phyloP scores from a whole-genome alignment of 2,329 filamentous ascomycete genomes.

The Hortaea werneckii region DNA sequence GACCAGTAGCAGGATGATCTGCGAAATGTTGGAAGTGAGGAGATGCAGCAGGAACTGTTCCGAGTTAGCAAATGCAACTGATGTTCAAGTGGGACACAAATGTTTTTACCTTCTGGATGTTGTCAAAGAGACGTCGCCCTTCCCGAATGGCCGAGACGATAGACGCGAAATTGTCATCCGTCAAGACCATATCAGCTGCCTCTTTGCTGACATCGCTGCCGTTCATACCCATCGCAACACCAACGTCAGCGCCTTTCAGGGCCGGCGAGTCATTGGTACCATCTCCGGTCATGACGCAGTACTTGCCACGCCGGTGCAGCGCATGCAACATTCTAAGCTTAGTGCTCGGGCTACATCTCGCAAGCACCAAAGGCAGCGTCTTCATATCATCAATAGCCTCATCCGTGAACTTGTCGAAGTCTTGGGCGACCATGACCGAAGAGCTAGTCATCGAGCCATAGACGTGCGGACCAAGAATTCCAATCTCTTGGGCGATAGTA shows the following conservation, averaged over 20 bases:
- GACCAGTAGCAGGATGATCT: slow-evolving; percentile 38
- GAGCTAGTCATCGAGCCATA: slow-evolving; percentile 15
- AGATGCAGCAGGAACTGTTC: slow-evolving; percentile 37
- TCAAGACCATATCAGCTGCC: slow-evolving; percentile 34
- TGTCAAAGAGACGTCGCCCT: slow-evolving; percentile 37
- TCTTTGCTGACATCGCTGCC: slow-evolving; percentile 37
- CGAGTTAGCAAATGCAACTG: too few relatives aligned
- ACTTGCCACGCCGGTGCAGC: slow-evolving; percentile 32
- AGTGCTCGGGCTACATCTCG: slow-evolving; percentile 36
- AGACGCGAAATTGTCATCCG: slow-evolving; percentile 36
- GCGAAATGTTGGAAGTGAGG: slow-evolving; percentile 39
- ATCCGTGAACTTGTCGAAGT: slow-evolving; percentile 36
- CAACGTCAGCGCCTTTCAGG: slow-evolving; percentile 36
- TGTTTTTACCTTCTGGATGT: slow-evolving; percentile 30
- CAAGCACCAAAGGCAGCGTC: slow-evolving; percentile 34
- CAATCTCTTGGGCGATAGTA: slow-evolving; percentile 71
- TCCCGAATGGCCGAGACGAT: slow-evolving; percentile 37
- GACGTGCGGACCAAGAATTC: slow-evolving; percentile 47
- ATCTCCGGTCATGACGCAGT: slow-evolving; percentile 36
- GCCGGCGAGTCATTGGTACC: slow-evolving; percentile 38
- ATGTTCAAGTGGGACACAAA: neutral
- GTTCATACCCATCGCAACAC: slow-evolving; percentile 35
- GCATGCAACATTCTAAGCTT: slow-evolving; percentile 40
- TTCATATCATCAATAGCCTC: slow-evolving; percentile 33
- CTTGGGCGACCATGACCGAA: slow-evolving; percentile 34